These are phyloP conservation scores for Cicer yamashitae DNA, from an alignment of 306 rosid species.

Conservation along the genomic window DNA sequence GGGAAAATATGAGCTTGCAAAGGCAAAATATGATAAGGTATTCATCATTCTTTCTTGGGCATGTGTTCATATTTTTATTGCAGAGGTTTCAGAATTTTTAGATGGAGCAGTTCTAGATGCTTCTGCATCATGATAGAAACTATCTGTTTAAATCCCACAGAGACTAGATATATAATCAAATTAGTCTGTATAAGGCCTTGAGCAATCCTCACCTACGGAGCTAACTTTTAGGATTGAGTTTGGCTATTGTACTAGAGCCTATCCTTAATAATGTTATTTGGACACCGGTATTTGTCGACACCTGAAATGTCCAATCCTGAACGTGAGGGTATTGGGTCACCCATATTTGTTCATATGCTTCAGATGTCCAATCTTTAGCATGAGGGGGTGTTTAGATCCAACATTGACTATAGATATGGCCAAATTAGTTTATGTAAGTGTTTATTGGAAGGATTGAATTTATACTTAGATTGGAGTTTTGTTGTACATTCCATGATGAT, in stretches of 20 bases:
- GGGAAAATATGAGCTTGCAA: slow-evolving; percentile 92
- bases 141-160: not conserved
- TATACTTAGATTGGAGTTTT: slow-evolving; percentile 25
- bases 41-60: slow-evolving; percentile 24
- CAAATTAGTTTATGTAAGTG: not conserved
- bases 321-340: not conserved
- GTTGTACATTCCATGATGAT: not conserved
- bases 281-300: not conserved
- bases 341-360: not conserved
- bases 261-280: not conserved
- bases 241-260: slow-evolving; percentile 4
- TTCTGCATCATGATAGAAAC: slow-evolving; percentile 18
- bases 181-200: not conserved
- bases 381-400: not conserved
- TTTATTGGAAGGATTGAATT: slow-evolving; percentile 23
- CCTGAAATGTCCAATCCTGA: not conserved
- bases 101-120: slow-evolving; percentile 20
- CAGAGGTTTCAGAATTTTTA: slow-evolving; percentile 18
- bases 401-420: not conserved
- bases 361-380: not conserved
- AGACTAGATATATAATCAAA: not conserved
- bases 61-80: slow-evolving; percentile 19
- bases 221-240: not conserved
- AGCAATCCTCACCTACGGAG: not conserved
- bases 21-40: slow-evolving; percentile 99